Conservation (phyloP, 169 alveolate genomes). For the Cryptosporidium ryanae region DNA sequence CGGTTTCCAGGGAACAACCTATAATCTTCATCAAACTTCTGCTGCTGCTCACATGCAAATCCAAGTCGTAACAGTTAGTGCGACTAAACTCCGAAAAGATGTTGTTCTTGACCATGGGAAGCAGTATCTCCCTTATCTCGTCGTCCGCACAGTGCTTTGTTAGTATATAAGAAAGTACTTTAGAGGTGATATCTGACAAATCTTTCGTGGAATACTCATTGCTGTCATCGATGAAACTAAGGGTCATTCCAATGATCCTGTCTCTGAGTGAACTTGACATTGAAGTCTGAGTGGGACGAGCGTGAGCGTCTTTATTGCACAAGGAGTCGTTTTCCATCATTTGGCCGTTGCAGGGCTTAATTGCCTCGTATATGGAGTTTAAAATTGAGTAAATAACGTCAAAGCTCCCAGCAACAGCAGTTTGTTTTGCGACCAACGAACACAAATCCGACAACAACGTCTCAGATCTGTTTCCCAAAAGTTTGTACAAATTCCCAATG, state of each 20-base stretch:
- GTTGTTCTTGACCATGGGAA: not conserved
- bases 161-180: not conserved
- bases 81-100: too few species aligned
- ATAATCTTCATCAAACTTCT: too few species aligned
- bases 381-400: slow-evolving; percentile 89
- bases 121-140: slow-evolving; percentile 24
- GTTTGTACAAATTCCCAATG: slow-evolving; percentile 58
- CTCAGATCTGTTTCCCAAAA: slow-evolving; percentile 74
- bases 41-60: too few species aligned
- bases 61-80: too few species aligned
- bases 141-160: slow-evolving; percentile 11
- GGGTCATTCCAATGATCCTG: slow-evolving; percentile 33
- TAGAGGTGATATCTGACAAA: too few species aligned
- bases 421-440: slow-evolving; percentile 60
- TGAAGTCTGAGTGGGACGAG: not conserved
- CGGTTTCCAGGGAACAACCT: too few species aligned
- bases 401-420: slow-evolving; percentile 83
- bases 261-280: slow-evolving; percentile 24
- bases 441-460: slow-evolving; percentile 75
- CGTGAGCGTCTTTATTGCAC: too few species aligned
- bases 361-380: slow-evolving; percentile 39
- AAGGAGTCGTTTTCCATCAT: too few species aligned
- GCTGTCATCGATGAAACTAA: not conserved
- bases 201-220: too few species aligned
- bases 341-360: not conserved